phyloP scores from a whole-genome alignment of 352 stramenopile genomes.

The Phytophthora pini region DNA sequence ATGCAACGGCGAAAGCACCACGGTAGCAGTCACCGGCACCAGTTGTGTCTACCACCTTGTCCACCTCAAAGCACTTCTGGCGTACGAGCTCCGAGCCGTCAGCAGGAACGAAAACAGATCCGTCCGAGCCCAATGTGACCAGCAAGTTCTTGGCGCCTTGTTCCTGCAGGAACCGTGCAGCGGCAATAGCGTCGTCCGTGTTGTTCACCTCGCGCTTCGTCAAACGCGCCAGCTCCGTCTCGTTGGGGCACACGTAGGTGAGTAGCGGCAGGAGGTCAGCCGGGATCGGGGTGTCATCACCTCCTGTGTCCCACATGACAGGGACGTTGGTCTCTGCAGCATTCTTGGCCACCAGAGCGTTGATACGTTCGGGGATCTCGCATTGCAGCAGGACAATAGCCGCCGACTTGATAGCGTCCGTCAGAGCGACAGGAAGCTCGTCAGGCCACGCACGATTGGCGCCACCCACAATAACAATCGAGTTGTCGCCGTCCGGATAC shows the following conservation, averaged over 20 bases:
- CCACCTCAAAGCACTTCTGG: conserved; percentile 60
- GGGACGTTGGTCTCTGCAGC: conserved; percentile 54
- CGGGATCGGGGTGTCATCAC: conserved; percentile 69
- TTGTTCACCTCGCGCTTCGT: conserved; percentile 45
- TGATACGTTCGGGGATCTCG: conserved; percentile 70
- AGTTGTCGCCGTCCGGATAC: conserved; percentile 84
- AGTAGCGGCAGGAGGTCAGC: conserved; percentile 59
- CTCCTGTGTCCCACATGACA: conserved; percentile 83
- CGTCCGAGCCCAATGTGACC: conserved; percentile 71
- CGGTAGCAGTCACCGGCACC: conserved; percentile 84
- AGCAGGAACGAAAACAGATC: conserved; percentile 70
- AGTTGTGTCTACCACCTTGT: conserved; percentile 81
- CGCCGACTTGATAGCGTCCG: conserved; percentile 55
- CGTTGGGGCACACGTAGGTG: conserved; percentile 78
- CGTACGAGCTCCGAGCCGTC: conserved; percentile 36
- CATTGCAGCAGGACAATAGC: conserved; percentile 76
- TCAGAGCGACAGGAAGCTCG: conserved; percentile 39
- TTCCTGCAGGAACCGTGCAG: conserved; percentile 57
- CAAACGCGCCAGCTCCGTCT: conserved; percentile 74
- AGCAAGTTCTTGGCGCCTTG: conserved; percentile 64
- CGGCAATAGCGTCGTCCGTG: conserved; percentile 56
- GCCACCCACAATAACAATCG: conserved; percentile 84
- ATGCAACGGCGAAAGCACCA: conserved; percentile 66
- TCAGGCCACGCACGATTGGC: conserved; percentile 74
- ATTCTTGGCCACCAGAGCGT: conserved; percentile 55